Conservation (phyloP, 495 filamentous ascomycete species). For the Eremomyces bilateralis region DNA sequence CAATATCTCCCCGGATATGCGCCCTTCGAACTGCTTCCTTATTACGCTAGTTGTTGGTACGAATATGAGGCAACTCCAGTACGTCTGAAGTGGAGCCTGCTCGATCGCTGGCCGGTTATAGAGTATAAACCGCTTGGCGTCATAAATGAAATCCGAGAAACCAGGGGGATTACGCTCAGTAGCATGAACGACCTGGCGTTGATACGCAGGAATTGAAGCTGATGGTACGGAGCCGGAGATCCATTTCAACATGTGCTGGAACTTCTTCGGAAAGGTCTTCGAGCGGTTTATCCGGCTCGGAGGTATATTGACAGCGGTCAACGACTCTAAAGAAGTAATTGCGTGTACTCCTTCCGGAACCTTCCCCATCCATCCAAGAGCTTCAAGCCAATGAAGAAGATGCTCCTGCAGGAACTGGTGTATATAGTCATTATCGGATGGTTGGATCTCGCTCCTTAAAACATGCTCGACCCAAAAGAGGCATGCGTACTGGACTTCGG, state of each 20-base stretch:
- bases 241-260: too few relatives aligned
- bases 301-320: not conserved
- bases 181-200: not conserved
- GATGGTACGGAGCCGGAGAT: too few relatives aligned
- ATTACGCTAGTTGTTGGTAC: too few relatives aligned
- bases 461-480: slow-evolving; percentile 3
- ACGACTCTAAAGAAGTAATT: not conserved
- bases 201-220: not conserved
- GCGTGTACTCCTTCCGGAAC: not conserved
- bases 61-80: not conserved
- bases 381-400: too few relatives aligned
- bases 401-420: slow-evolving; percentile 1
- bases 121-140: not conserved
- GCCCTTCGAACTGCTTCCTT: too few relatives aligned
- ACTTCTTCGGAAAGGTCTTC: not conserved
- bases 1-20: too few relatives aligned
- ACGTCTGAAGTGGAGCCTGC: not conserved
- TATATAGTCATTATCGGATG: not conserved
- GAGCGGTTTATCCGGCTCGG: not conserved
- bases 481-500: too few relatives aligned
- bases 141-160: not conserved
- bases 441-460: not conserved
- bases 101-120: not conserved
- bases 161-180: not conserved
- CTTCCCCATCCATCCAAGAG: too few relatives aligned